Evolutionary conservation across 2,329 filamentous ascomycete genomes (phyloP).

Genomic region (Colletotrichum nymphaeae): DNA sequence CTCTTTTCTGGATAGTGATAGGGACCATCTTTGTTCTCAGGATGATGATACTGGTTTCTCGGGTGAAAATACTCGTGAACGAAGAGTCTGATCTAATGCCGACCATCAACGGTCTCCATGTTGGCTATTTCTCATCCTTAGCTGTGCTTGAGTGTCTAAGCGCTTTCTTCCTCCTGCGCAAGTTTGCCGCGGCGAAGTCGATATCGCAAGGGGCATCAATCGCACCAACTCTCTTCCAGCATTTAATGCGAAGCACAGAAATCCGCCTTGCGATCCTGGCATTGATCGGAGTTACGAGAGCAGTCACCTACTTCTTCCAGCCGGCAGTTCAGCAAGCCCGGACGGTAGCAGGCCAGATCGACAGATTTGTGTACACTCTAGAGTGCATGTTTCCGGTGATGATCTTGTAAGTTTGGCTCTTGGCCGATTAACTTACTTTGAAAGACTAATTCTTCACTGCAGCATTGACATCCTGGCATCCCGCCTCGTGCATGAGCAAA

Average conservation of each 20-base stretch:
- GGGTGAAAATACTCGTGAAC: constrained; percentile 39
- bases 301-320: neutral
- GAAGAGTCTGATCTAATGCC: constrained; percentile 41
- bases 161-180: constrained; percentile 52
- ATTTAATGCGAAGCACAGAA: neutral
- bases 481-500: neutral
- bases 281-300: neutral
- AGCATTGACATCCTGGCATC: neutral
- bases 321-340: neutral
- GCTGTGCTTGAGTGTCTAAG: constrained; percentile 52
- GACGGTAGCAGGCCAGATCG: neutral
- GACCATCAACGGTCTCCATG: constrained; percentile 48
- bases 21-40: constrained; percentile 59
- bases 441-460: neutral
- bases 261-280: neutral
- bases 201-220: constrained; percentile 36
- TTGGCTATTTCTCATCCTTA: constrained; percentile 54
- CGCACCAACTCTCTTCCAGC: neutral
- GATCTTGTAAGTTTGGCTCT: neutral
- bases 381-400: neutral
- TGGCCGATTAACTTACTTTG: neutral
- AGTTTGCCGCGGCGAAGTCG: constrained; percentile 47
- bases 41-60: neutral
- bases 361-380: neutral
- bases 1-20: constrained; percentile 68